phyloP scores from a whole-genome alignment of 1,284 basidiomycete species.

The Afroboletus lepidellus region DNA sequence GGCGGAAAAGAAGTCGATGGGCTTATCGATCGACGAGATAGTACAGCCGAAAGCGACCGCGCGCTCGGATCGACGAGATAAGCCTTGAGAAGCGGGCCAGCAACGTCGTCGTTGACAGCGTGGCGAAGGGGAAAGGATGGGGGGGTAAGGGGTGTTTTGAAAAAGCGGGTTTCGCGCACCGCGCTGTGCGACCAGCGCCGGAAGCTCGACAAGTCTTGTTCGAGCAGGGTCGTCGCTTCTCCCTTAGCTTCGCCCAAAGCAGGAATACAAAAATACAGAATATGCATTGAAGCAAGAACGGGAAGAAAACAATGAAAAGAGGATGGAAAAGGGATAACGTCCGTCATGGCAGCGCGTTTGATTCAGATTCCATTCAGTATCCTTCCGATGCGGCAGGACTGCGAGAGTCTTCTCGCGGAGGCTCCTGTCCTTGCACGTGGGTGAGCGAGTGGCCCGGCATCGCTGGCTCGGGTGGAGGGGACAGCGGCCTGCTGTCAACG shows the following conservation, averaged over 20 bases:
- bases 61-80: constrained; percentile 27
- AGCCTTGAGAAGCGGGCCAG: constrained; percentile 37
- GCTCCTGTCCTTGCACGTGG: constrained; percentile 52
- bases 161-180: constrained; percentile 22
- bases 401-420: constrained; percentile 56
- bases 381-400: constrained; percentile 63
- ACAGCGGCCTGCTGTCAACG: constrained; percentile 53
- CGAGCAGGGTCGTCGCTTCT: constrained; percentile 22
- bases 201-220: constrained; percentile 24
- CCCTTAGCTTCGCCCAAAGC: constrained; percentile 34
- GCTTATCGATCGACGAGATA: constrained; percentile 43
- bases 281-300: constrained; percentile 33
- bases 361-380: constrained; percentile 22
- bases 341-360: constrained; percentile 20
- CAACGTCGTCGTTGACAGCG: constrained; percentile 44
- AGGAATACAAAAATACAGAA: constrained; percentile 37
- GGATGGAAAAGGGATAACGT: constrained; percentile 25
- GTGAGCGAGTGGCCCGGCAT: constrained; percentile 47
- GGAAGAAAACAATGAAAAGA: constrained; percentile 31
- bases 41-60: constrained; percentile 26
- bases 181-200: constrained; percentile 40
- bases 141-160: constrained; percentile 3
- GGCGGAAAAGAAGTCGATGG: constrained; percentile 19
- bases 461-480: constrained; percentile 58
- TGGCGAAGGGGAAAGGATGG: constrained; percentile 14